Conservation (phyloP, 2,329 filamentous ascomycete species). For the Monosporascus sp. region DNA sequence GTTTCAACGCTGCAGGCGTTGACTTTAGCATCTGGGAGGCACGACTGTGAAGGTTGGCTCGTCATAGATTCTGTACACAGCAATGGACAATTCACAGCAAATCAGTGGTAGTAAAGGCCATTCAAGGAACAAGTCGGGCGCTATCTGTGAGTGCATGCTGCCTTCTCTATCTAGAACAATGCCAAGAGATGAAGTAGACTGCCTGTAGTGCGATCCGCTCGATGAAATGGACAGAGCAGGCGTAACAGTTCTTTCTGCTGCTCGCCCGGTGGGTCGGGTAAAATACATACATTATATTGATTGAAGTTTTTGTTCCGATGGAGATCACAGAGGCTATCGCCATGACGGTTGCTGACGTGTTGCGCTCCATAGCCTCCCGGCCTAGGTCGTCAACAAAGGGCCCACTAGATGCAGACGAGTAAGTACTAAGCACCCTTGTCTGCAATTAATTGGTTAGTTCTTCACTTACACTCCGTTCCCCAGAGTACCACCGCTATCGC, state of each 20-base stretch:
- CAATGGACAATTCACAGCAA: conserved; percentile 17
- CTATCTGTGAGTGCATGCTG: conserved; percentile 17
- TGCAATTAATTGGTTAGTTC: conserved; percentile 2
- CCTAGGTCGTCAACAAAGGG: conserved; percentile 70
- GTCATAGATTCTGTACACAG: too few relatives aligned
- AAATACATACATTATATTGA: background rate
- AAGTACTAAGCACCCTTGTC: conserved; percentile 27
- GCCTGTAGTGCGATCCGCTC: too few relatives aligned
- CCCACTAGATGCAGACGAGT: conserved; percentile 74
- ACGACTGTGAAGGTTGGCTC: too few relatives aligned
- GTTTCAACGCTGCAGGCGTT: too few relatives aligned
- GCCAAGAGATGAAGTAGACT: background rate
- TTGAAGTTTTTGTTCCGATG: background rate
- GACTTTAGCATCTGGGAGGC: too few relatives aligned
- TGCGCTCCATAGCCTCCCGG: conserved; percentile 43
- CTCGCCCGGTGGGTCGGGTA: background rate
- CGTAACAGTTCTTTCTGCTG: background rate
- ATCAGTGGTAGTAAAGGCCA: conserved; percentile 14
- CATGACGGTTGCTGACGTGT: conserved; percentile 21
- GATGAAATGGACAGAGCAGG: too few relatives aligned
- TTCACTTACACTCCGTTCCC: conserved; percentile 17
- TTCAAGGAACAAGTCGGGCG: conserved; percentile 22
- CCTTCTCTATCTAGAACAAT: background rate
- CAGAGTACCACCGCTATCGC: conserved; percentile 16
- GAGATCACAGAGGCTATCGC: background rate